Conservation (phyloP, 2,329 filamentous ascomycete species). For the Colletotrichum simmondsii region DNA sequence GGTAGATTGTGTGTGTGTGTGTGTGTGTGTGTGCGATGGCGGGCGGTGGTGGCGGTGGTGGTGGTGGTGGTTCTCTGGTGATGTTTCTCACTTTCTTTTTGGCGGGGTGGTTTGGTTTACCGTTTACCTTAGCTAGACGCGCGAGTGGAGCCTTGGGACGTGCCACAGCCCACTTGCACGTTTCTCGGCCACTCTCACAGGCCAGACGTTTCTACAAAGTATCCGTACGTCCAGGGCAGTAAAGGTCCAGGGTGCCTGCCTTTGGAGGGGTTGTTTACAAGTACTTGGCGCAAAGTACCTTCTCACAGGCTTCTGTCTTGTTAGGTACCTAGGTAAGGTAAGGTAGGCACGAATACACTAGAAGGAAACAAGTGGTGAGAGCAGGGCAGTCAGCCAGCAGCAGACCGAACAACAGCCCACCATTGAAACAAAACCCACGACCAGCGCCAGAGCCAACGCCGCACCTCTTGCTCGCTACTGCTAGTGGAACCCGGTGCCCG, state of each 20-base stretch:
- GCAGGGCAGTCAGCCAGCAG: not conserved
- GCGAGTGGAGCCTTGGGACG: conserved; percentile 11
- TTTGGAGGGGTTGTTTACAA: not conserved
- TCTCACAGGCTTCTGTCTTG: not conserved
- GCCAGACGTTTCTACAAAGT: not conserved
- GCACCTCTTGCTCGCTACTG: not conserved
- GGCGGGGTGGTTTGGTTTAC: conserved; percentile 29
- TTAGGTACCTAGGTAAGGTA: too few species aligned
- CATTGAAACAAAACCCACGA: not conserved
- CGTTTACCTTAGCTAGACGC: conserved; percentile 14
- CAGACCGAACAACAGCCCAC: not conserved
- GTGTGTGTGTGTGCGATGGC: not conserved
- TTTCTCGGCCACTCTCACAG: conserved; percentile 9
- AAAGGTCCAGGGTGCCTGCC: not conserved
- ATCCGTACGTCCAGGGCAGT: not conserved
- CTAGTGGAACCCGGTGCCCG: not conserved
- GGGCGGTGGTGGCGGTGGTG: not conserved
- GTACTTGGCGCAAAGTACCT: not conserved
- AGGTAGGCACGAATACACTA: too few species aligned
- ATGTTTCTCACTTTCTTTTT: conserved; percentile 33
- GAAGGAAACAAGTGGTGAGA: not conserved
- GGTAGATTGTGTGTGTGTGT: not conserved
- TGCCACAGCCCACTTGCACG: conserved; percentile 4
- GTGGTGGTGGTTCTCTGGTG: conserved; percentile 10
- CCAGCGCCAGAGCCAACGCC: not conserved